These are phyloP conservation scores for Taphrina betulina DNA, from an alignment of 1,139 yeast genomes.

Conservation along the genomic window DNA sequence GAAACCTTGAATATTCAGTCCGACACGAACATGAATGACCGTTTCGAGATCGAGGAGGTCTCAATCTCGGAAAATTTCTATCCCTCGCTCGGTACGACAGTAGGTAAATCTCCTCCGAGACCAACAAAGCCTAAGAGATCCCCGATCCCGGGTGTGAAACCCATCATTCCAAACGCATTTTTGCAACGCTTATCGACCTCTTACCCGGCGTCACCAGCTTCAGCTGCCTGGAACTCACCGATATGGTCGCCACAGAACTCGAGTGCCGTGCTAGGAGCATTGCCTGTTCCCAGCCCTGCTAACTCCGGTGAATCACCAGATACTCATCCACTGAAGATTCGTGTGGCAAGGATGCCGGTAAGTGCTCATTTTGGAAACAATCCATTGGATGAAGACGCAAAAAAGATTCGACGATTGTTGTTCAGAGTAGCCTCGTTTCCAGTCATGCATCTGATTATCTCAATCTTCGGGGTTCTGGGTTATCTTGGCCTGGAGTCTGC, in stretches of 20 bases:
- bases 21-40: slow-evolving; percentile 19
- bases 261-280: neutral
- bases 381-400: slow-evolving; percentile 8
- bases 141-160: no score
- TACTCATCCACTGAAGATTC: slow-evolving; percentile 5
- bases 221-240: neutral
- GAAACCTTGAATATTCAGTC: slow-evolving; percentile 4
- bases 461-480: slow-evolving; percentile 9
- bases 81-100: neutral
- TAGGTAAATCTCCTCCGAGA: slow-evolving; percentile 2
- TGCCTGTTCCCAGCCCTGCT: neutral
- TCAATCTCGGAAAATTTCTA: neutral
- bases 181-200: no score
- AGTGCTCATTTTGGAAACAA: slow-evolving; percentile 19
- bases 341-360: slow-evolving; percentile 21
- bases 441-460: slow-evolving; percentile 19
- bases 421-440: slow-evolving; percentile 20
- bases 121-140: neutral
- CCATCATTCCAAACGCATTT: no score
- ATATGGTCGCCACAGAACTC: neutral
- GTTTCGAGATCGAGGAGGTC: slow-evolving; percentile 19
- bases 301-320: no score
- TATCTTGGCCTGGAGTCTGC: slow-evolving; percentile 16
- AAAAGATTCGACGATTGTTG: slow-evolving; percentile 14
- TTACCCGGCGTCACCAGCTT: neutral